These are phyloP conservation scores for Camellia oleifera DNA, from an alignment of 179 eudicot genomes.

Conservation along the genomic window DNA sequence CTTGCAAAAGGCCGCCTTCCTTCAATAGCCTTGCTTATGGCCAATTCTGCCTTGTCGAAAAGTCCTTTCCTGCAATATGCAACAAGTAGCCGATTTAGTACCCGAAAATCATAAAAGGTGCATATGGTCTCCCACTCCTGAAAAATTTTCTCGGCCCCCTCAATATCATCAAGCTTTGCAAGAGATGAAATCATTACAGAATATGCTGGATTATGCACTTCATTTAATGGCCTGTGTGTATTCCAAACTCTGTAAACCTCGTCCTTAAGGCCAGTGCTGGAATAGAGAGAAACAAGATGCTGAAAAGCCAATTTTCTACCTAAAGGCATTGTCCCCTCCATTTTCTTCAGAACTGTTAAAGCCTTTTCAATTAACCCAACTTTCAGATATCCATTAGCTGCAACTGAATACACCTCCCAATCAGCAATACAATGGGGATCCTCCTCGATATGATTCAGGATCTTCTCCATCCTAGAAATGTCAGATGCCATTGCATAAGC, in stretches of 20 bases:
- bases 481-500: conserved; percentile 20
- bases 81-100: conserved; percentile 18
- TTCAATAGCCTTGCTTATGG: conserved; percentile 19
- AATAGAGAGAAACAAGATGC: conserved; percentile 20
- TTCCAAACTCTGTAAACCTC: conserved; percentile 29
- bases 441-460: conserved; percentile 26
- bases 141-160: conserved; percentile 21
- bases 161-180: conserved; percentile 22
- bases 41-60: conserved; percentile 24
- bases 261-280: conserved; percentile 22
- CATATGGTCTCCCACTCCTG: conserved; percentile 17
- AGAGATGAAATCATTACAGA: conserved; percentile 25
- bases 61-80: conserved; percentile 28
- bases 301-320: conserved; percentile 18
- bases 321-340: conserved; percentile 13
- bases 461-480: conserved; percentile 20
- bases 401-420: conserved; percentile 18
- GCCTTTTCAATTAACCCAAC: conserved; percentile 27
- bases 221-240: conserved; percentile 14
- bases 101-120: conserved; percentile 3
- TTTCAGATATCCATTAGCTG: conserved; percentile 29
- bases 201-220: conserved; percentile 14
- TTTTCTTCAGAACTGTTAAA: conserved; percentile 21
- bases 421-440: conserved; percentile 19
- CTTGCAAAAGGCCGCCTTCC: conserved; percentile 11